Evolutionary conservation across 257 asterid species (phyloP).

Genomic region (Agastache rugosa): DNA sequence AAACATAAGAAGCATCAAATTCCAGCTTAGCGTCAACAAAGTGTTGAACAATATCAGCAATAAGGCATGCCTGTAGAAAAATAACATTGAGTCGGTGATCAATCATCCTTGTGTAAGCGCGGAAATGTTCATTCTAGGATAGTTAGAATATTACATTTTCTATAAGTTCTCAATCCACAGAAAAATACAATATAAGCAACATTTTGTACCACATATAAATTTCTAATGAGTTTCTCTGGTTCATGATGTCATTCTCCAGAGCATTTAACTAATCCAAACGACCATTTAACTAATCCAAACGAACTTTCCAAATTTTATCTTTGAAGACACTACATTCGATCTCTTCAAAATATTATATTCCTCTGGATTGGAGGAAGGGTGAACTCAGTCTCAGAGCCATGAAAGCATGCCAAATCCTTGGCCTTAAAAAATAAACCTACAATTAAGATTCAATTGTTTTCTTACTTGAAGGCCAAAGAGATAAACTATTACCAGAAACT

Average conservation of each 20-base stretch:
- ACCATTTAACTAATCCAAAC: conserved; percentile 11
- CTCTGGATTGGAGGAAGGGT: neutral
- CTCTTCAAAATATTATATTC: neutral
- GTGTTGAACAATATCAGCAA: conserved; percentile 95
- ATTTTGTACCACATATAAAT: neutral
- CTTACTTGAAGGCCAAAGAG: neutral
- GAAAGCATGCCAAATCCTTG: neutral
- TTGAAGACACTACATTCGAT: neutral
- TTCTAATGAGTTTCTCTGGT: conserved; percentile 16
- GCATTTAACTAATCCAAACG: conserved; percentile 9
- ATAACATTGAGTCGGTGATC: conserved; percentile 10
- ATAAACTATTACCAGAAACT: neutral
- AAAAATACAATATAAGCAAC: neutral
- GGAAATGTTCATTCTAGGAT: conserved; percentile 1
- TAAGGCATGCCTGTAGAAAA: conserved; percentile 85
- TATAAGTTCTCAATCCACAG: conserved; percentile 22
- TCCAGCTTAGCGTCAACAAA: conserved; percentile 96
- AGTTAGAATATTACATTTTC: neutral
- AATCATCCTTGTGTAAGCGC: conserved; percentile 20
- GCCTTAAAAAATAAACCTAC: neutral
- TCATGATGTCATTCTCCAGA: conserved; percentile 1
- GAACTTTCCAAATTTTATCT: neutral
- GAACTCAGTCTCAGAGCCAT: neutral
- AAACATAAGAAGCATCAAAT: conserved; percentile 87
- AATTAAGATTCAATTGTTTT: neutral